A percentile compares a stretch with the other conserved stretches of the same genome.
phyloP scores from a whole-genome alignment of 257 asterid genomes.

The Mitragyna speciosa region DNA sequence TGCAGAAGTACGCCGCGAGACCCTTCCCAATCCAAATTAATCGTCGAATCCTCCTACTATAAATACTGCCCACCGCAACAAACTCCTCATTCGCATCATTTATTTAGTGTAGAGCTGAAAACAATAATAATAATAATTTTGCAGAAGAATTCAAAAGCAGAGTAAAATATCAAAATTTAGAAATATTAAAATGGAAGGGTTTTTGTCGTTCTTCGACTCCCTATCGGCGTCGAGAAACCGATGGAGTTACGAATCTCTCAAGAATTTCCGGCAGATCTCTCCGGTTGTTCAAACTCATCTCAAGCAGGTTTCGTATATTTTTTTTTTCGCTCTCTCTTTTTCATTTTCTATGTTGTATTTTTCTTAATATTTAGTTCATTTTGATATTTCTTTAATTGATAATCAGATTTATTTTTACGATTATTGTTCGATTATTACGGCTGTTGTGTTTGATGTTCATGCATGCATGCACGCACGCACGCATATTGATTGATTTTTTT shows the following conservation, averaged over 20 bases:
- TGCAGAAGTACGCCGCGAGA: neutral
- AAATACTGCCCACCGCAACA: neutral
- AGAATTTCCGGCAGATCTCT: constrained; percentile 87
- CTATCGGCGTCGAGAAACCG: constrained; percentile 54
- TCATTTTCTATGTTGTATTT: too few species aligned
- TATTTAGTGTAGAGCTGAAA: too few species aligned
- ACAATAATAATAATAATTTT: too few species aligned
- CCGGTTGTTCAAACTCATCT: constrained; percentile 89
- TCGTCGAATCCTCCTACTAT: too few species aligned
- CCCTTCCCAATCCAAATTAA: too few species aligned
- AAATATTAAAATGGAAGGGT: constrained; percentile 55
- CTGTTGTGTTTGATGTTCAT: too few species aligned
- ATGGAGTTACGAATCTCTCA: constrained; percentile 81
- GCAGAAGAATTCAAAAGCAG: neutral
- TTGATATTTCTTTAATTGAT: neutral
- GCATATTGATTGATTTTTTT: too few species aligned
- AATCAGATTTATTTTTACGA: neutral
- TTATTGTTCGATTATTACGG: neutral
- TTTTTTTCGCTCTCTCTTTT: neutral
- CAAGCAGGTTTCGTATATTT: constrained; percentile 57
- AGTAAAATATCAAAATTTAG: too few species aligned
- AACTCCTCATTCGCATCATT: too few species aligned
- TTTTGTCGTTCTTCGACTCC: constrained; percentile 63
- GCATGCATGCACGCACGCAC: too few species aligned
- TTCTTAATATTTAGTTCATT: neutral